A percentile compares a stretch with the other conserved stretches of the same genome.
phyloP scores from a whole-genome alignment of 2,329 filamentous ascomycete species.

The Sphaerostilbella broomeana region DNA sequence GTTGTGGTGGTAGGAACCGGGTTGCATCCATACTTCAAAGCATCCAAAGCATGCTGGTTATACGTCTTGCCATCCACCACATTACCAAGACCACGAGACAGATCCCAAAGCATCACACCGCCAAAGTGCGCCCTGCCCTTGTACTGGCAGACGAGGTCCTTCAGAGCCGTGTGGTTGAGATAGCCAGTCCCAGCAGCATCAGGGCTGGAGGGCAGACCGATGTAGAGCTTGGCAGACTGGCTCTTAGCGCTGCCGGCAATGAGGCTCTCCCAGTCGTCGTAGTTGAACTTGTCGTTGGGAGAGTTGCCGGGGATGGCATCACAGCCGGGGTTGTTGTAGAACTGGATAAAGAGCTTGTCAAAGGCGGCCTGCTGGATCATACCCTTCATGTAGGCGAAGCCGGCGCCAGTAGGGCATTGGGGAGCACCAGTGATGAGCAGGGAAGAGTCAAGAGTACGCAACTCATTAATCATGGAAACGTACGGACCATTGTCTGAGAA shows the following conservation, averaged over 20 bases:
- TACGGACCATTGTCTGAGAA: slow-evolving; percentile 29
- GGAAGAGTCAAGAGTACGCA: slow-evolving; percentile 26
- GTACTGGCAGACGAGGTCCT: slow-evolving; percentile 34
- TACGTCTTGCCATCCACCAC: slow-evolving; percentile 29
- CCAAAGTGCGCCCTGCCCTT: slow-evolving; percentile 34
- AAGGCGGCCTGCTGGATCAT: slow-evolving; percentile 36
- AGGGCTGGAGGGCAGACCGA: slow-evolving; percentile 35
- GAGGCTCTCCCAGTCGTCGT: slow-evolving; percentile 34
- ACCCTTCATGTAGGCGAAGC: slow-evolving; percentile 28
- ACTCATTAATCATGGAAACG: slow-evolving; percentile 31
- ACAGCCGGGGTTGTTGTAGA: slow-evolving; percentile 42
- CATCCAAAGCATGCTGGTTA: slow-evolving; percentile 31
- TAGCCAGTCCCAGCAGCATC: slow-evolving; percentile 28
- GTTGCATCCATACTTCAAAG: slow-evolving; percentile 32
- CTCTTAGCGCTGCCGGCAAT: slow-evolving; percentile 29
- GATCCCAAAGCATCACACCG: slow-evolving; percentile 42
- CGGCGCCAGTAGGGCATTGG: slow-evolving; percentile 32
- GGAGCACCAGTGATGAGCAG: slow-evolving; percentile 39
- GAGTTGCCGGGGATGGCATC: slow-evolving; percentile 26
- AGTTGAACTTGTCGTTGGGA: slow-evolving; percentile 34
- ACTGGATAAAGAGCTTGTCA: slow-evolving; percentile 41
- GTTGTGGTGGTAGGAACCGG: slow-evolving; percentile 21
- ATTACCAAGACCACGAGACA: slow-evolving; percentile 29
- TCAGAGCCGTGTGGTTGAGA: slow-evolving; percentile 26
- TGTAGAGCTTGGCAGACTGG: slow-evolving; percentile 37